Conservation (phyloP, 306 rosid species). For the Quercus engelmannii region DNA sequence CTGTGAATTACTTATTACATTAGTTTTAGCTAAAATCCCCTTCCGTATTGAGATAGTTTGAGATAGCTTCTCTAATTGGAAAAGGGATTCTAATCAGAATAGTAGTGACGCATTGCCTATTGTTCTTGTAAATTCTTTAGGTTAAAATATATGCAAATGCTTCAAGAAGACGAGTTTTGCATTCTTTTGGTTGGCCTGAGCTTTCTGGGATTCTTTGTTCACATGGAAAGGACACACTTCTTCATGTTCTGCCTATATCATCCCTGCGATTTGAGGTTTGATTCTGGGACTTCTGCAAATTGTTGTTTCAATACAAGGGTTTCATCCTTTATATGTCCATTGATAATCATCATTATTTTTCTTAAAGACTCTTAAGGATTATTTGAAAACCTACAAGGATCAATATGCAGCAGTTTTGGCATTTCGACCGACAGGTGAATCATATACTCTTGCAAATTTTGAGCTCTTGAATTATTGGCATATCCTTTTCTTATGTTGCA, state of each 20-base stretch:
- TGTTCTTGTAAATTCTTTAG: conserved; percentile 22
- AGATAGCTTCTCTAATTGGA: no score
- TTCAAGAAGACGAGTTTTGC: conserved; percentile 49
- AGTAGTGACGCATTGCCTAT: background rate
- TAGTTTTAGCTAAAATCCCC: no score
- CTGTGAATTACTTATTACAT: no score
- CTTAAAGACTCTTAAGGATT: conserved; percentile 42
- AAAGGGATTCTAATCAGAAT: background rate
- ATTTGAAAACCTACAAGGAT: conserved; percentile 45
- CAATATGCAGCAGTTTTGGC: conserved; percentile 45
- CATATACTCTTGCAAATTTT: conserved; percentile 4
- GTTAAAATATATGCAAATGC: conserved; percentile 45
- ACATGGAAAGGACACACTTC: conserved; percentile 41
- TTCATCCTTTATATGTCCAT: background rate
- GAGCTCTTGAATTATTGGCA: background rate
- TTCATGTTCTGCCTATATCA: conserved; percentile 55
- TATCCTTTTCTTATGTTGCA: background rate
- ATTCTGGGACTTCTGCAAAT: conserved; percentile 3
- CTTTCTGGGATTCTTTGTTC: conserved; percentile 41
- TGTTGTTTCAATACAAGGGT: background rate
- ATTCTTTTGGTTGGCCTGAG: conserved; percentile 43
- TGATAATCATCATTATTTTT: conserved; percentile 12
- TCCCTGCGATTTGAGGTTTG: conserved; percentile 46
- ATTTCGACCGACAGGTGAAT: conserved; percentile 54
- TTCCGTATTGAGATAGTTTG: no score